These are phyloP conservation scores for Heliamphora exappendiculata DNA, from an alignment of 148 eudicot genomes.

Conservation along the genomic window DNA sequence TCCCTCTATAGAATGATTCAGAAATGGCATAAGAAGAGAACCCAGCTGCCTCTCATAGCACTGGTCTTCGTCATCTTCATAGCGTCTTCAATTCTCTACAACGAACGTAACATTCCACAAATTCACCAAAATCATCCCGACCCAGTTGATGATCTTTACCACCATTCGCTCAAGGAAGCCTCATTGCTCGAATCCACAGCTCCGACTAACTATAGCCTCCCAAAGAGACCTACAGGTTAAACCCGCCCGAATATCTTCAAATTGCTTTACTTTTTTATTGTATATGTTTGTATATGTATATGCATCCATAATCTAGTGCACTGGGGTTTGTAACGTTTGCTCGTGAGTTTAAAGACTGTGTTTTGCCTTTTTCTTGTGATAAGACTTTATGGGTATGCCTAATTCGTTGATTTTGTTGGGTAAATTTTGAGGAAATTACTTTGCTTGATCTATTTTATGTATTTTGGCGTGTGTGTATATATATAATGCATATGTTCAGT, in stretches of 20 bases:
- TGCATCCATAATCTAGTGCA: background rate
- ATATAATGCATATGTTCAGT: background rate
- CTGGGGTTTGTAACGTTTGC: background rate
- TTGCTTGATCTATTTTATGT: background rate
- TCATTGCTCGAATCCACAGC: constrained; percentile 16
- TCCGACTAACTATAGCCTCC: constrained; percentile 11
- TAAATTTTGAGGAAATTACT: background rate
- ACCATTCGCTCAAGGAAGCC: constrained; percentile 6
- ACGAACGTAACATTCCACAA: constrained; percentile 40
- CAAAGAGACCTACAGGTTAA: constrained; percentile 32
- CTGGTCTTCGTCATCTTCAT: constrained; percentile 48
- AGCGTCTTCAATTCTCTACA: constrained; percentile 43
- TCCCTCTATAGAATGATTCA: constrained; percentile 29
- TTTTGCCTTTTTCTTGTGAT: background rate
- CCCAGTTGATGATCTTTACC: constrained; percentile 12
- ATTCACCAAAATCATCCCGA: constrained; percentile 27
- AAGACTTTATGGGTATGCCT: background rate
- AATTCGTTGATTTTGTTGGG: background rate
- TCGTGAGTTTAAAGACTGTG: background rate
- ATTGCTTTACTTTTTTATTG: background rate
- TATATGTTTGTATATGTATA: background rate
- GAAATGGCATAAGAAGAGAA: constrained; percentile 47
- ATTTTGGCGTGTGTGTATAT: background rate
- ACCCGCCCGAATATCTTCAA: background rate
- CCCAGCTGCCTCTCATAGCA: constrained; percentile 44